Base-by-base conservation (phyloP, 805 yeast genomes). In the Saturnispora saitoi region DNA sequence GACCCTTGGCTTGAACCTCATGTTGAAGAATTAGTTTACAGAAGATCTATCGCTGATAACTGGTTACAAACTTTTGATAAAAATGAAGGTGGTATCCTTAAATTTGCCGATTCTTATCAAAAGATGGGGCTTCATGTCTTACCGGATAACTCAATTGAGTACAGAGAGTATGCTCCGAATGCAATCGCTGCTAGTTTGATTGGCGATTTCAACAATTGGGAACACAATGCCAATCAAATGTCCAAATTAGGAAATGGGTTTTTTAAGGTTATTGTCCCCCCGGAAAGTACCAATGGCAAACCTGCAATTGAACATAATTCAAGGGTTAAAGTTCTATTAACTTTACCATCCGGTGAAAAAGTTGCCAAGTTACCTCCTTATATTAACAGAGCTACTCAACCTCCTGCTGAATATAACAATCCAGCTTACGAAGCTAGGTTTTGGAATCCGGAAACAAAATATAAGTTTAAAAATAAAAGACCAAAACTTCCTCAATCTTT, bases 181-280 rank as follows among this genome's bases (percentile, higher is more conserved):
- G 98, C 96, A 1, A 59, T 58, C 4, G 69, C 63, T 42, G 96
- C 93, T 2, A 75, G 80, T 47, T 63, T 91, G n/a, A 83, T 86
- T 49, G 99, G 99, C 14, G 98, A 91, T 45, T 91, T 93, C 73
- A 91, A 91, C 65, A 61, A 72, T 52, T 91, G 99, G 99, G 70
- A 80, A 56, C 71, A 76, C 32, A 66, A 66, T 4, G 52, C 72
- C 4, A 79, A 84, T 60, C 70, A 70, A 42, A 69, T 91, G 77
- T 53, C 53, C 5, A 77, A 70, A 57, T 83, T 86, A 59, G 74
- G 75, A 37, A 87, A 65, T 62, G 96, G 96, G 1, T 76, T 78
- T 47, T 91, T 91, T 76, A 59, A 66, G 29, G 70, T 83, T 42
- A 67, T 66, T 4, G 62, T 90, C n/a, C 78, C 83, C 2, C 76